Conservation (phyloP, 352 stramenopile species). For the Aphanomyces cochlioides region DNA sequence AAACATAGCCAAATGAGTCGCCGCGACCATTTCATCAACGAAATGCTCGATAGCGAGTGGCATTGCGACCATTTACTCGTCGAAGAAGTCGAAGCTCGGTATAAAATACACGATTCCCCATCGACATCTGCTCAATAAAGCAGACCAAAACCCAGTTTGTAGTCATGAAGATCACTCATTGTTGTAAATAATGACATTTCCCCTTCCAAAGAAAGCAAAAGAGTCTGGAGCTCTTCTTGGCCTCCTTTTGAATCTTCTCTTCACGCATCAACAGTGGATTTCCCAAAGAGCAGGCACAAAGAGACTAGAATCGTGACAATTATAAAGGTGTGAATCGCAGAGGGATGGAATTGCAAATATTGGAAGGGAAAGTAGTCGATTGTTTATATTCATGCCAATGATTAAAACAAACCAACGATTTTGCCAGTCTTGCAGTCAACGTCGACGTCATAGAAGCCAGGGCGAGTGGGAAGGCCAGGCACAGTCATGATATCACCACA, state of each 20-base stretch:
- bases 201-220: no score
- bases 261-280: no score
- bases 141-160: no score
- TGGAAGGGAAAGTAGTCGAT: no score
- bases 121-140: background rate
- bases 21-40: conserved; percentile 39
- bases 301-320: no score
- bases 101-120: background rate
- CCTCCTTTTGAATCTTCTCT: no score
- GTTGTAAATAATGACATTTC: no score
- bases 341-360: no score
- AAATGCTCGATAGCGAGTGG: conserved; percentile 47
- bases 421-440: conserved; percentile 16
- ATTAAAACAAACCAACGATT: conserved; percentile 26
- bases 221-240: no score
- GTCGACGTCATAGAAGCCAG: conserved; percentile 96
- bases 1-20: background rate
- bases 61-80: conserved; percentile 61
- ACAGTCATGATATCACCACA: conserved; percentile 99
- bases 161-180: no score
- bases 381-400: background rate
- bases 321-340: no score
- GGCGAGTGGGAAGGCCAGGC: conserved; percentile 95
- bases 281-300: no score
- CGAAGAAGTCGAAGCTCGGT: conserved; percentile 26